Evolutionary conservation across 257 asterid genomes (phyloP), one percentile per base, ranked within the genome.

Genomic region (Solanum pennellii): DNA sequence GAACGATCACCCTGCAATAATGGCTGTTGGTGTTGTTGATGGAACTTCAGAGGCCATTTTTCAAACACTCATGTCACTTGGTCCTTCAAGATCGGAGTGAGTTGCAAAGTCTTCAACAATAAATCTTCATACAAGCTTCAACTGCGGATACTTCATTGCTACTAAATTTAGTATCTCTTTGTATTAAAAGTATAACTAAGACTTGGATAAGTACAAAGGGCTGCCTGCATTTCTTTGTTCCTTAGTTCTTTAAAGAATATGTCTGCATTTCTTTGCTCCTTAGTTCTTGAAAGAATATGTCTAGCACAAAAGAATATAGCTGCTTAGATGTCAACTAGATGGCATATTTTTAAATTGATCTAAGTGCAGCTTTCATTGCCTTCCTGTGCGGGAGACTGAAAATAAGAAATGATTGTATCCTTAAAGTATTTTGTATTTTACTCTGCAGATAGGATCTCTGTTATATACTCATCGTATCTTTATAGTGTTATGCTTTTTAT

Each of bases 61-160:
- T 85, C 98, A 94, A 89, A 93, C 96, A 21, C 96, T 97, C 66
- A 94, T 97, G 98, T 97, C 99, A 84, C 96, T 97, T 91, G 98
- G 99, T 91, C 93, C 97, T 90, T 97, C 98, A 83, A 95, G 99
- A 95, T 93, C 99, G 69, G 99, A 97, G 99, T 95, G 93, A 91
- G 98, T 91, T 86, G n/a, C 56, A 39, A 87, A 45, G 66, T 41
- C 62, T 77, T 77, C 25, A 77, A 42, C 62, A 4, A 44, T 31
- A 77, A 42, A 2, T 79, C 66, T 47, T 27, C 39, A 5, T 45
- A 27, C 66, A 79, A 8, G 84, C 84, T 79, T 47, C 42, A 8
- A 10, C 13, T 44, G 84, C 39, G 5, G 84, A 79, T 1, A 25
- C 84, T 79, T 44, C 9, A 42, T 45, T 25, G 62, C 83, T 77